Evolutionary conservation across 768 basidiomycete species (phyloP), one percentile per base, ranked within the genome.

Genomic region (Boletus reticulatus): DNA sequence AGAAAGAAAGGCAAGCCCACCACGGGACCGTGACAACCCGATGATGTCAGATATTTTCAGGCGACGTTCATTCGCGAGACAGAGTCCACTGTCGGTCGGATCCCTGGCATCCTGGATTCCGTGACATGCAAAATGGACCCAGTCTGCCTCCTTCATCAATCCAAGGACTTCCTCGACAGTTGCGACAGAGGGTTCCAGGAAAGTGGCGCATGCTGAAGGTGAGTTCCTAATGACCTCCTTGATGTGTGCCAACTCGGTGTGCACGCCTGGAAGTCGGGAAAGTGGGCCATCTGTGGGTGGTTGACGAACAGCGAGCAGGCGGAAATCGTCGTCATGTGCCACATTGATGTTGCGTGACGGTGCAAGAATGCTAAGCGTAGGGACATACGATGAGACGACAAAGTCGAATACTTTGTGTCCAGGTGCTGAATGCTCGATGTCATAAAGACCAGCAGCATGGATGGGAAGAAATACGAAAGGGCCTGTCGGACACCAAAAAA

Each of bases 191-290:
- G 51, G 43, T 13, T 53, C 48, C 12, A 46, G 17, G 19, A 60
- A n/a, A 6, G 12, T 36, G 24, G 38, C 43, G 19, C 3, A 31
- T 7, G 39, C 19, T 11, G 32, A 50, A 5, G 43, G 27, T 10
- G 51, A 39, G 12, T 19, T 19, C 4, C 17, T 3, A 22, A 58
- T 13, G 0, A 56, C 27, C 3, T 9, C 1, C 11, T n/a, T 47
- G 38, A 20, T 71, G 68, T 50, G 70, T 71, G 41, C 62, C 71
- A 51, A 61, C 62, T 53, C 55, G 2, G 58, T 57, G 20, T 57
- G 43, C 8, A 57, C 44, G 19, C 55, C 57, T 3, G 57, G 61
- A 5, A 69, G 53, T 12, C 42, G 46, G 2, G 57, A 59, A 5
- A 69, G 53, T 12, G 38, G 46, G 2, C 59, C 60, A 19, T 56